Conservation (phyloP, 108 stramenopile species). For the Fistulifera solaris region DNA sequence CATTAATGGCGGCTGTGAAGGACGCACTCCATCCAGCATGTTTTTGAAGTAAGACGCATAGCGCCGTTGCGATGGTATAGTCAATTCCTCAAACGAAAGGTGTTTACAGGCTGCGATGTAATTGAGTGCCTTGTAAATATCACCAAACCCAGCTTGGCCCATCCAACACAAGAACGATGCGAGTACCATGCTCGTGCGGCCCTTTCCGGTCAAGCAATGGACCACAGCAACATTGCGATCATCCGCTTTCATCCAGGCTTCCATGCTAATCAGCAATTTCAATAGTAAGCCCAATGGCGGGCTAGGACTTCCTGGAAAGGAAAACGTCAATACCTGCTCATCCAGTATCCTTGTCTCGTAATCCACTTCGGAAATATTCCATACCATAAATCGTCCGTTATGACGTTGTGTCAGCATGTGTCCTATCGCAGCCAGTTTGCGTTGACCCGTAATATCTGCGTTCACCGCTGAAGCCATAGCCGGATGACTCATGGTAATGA, state of each 20-base stretch:
- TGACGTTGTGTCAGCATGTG: conserved; percentile 72
- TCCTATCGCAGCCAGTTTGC: conserved; percentile 69
- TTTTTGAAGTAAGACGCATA: conserved; percentile 89
- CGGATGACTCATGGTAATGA: conserved; percentile 73
- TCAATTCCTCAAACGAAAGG: conserved; percentile 53
- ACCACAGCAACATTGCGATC: conserved; percentile 85
- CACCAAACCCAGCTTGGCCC: conserved; percentile 80
- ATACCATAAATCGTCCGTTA: conserved; percentile 78
- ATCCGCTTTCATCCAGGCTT: conserved; percentile 92
- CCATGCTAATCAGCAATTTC: conserved; percentile 81
- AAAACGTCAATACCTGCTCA: conserved; percentile 84
- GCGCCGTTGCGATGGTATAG: conserved; percentile 91
- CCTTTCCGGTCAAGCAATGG: conserved; percentile 94
- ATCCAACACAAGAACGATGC: conserved; percentile 92
- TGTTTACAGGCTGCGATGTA: conserved; percentile 83
- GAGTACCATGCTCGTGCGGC: conserved; percentile 81
- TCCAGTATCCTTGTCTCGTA: conserved; percentile 80
- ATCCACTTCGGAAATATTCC: conserved; percentile 92
- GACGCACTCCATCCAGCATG: conserved; percentile 58
- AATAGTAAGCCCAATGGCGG: conserved; percentile 91
- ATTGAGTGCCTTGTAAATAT: conserved; percentile 70
- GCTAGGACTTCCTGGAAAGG: conserved; percentile 90
- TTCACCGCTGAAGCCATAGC: conserved; percentile 39
- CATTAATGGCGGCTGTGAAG: conserved; percentile 74
- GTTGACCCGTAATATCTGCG: conserved; percentile 49